phyloP scores from a whole-genome alignment of 371 early-diverging fungal genomes.

The Rhizomucor pusillus region DNA sequence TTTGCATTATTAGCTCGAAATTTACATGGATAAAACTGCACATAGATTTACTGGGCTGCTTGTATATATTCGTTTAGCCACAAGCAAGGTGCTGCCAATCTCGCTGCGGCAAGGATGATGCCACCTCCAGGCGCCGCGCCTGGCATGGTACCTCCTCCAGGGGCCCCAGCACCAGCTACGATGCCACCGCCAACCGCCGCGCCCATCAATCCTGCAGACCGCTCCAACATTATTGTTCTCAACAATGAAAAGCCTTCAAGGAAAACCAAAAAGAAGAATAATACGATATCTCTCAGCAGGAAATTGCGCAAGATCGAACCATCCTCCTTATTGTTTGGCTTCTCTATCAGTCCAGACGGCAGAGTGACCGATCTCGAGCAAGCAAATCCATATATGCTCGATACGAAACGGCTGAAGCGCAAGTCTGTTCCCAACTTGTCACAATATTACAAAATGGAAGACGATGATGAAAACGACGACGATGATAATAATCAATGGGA shows the following conservation, averaged over 20 bases:
- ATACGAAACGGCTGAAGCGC: neutral
- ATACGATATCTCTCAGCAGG: neutral
- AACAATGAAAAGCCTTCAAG: constrained; percentile 24
- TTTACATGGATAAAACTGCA: neutral
- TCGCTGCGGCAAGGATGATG: constrained; percentile 1
- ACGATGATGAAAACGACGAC: neutral
- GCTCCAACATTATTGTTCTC: constrained; percentile 28
- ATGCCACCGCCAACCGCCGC: constrained; percentile 10
- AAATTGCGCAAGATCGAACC: neutral
- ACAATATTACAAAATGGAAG: too few species aligned
- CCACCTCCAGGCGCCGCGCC: constrained; percentile 6
- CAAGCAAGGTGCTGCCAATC: constrained; percentile 13
- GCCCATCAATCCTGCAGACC: constrained; percentile 10
- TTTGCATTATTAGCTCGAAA: neutral
- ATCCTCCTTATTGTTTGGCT: neutral
- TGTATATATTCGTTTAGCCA: constrained; percentile 42
- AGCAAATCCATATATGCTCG: too few species aligned
- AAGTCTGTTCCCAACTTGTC: constrained; percentile 6
- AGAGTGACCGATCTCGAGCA: neutral
- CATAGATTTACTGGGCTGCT: constrained; percentile 43
- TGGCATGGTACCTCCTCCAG: constrained; percentile 1
- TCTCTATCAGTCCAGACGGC: neutral
- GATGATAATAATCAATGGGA: neutral
- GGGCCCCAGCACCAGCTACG: constrained; percentile 6
- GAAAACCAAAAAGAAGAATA: constrained; percentile 3